Evolutionary conservation across 2,329 filamentous ascomycete genomes (phyloP).

Genomic region (Fusarium udum): DNA sequence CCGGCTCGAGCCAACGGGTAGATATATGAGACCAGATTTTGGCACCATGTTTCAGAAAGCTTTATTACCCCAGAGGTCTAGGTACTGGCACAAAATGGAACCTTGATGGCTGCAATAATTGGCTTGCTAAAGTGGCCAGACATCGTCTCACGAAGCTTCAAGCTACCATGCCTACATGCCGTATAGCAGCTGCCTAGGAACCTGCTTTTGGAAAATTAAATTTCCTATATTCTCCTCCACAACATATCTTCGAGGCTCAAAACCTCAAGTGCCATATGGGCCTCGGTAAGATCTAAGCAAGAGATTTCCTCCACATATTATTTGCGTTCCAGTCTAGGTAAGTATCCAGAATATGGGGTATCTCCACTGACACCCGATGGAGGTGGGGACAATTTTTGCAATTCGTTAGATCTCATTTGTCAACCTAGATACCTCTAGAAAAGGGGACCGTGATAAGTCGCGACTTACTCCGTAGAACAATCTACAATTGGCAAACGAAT

Average conservation of each 20-base stretch:
- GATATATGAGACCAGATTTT: neutral
- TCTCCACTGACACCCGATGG: conserved; percentile 8
- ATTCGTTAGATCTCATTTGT: conserved; percentile 10
- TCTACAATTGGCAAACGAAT: neutral
- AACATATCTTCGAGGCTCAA: neutral
- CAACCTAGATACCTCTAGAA: neutral
- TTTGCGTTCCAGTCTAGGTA: neutral
- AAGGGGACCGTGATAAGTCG: conserved; percentile 18
- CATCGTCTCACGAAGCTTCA: no score
- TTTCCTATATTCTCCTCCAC: no score
- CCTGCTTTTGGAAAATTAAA: neutral
- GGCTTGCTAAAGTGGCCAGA: neutral
- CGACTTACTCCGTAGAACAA: neutral
- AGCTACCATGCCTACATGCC: neutral
- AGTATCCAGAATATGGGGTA: neutral
- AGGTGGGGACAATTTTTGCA: conserved; percentile 15
- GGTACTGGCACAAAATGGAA: neutral
- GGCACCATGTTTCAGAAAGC: neutral
- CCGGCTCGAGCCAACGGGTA: no score
- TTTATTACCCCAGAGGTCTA: neutral
- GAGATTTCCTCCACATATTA: neutral
- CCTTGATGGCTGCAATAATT: conserved; percentile 4
- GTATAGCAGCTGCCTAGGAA: neutral
- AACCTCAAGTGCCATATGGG: neutral
- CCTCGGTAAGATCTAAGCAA: neutral